phyloP scores from a whole-genome alignment of 2,329 filamentous ascomycete species.

The Blastomyces emzantsi region DNA sequence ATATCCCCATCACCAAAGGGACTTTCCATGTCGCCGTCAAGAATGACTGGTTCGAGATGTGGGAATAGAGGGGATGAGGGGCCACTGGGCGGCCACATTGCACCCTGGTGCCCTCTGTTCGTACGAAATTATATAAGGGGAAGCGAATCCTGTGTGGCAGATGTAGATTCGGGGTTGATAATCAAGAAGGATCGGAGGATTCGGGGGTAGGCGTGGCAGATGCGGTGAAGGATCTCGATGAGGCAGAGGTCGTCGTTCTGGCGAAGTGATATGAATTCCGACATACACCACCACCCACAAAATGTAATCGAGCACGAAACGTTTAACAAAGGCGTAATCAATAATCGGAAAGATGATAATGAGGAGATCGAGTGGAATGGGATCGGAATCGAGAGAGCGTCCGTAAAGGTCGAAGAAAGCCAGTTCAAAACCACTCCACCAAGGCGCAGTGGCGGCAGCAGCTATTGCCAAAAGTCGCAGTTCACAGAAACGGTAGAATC shows the following conservation, averaged over 20 bases:
- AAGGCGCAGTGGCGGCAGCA: not conserved
- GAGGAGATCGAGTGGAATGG: not conserved
- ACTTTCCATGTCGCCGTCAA: constrained; percentile 37
- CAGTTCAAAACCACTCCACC: not conserved
- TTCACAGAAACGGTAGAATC: not conserved
- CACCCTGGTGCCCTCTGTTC: not conserved
- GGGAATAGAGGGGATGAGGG: constrained; percentile 32
- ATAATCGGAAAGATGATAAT: not conserved
- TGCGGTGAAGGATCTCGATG: not conserved
- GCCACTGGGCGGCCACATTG: constrained; percentile 30
- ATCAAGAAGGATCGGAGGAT: not conserved
- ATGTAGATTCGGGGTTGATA: not conserved
- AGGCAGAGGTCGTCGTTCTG: not conserved
- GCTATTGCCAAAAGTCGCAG: not conserved
- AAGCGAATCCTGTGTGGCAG: not conserved
- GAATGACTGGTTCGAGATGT: constrained; percentile 33
- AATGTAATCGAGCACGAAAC: not conserved
- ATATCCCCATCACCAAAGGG: constrained; percentile 35
- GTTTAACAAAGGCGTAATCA: not conserved
- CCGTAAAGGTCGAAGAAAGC: not conserved
- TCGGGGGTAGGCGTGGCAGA: not conserved
- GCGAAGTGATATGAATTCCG: not conserved
- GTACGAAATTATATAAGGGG: not conserved
- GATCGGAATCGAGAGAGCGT: not conserved
- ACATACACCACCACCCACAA: not conserved